Evolutionary conservation across 2,329 filamentous ascomycete species (phyloP).

Genomic region (Xylariaceae sp.): DNA sequence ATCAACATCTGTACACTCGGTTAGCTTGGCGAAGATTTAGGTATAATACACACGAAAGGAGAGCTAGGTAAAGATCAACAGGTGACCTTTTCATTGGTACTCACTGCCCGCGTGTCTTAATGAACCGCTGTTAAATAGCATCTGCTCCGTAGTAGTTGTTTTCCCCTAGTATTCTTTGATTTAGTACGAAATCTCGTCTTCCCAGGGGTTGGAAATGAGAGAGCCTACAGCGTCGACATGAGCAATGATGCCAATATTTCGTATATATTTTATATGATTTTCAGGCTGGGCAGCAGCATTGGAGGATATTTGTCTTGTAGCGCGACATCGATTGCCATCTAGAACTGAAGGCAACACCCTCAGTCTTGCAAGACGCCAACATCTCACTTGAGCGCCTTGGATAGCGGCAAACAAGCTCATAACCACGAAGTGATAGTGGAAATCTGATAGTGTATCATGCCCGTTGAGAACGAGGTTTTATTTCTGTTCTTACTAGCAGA

Average conservation of each 20-base stretch:
- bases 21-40: slow-evolving; percentile 16
- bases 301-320: slow-evolving; percentile 32
- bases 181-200: slow-evolving; percentile 1
- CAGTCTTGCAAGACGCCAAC: slow-evolving; percentile 30
- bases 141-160: slow-evolving; percentile 97
- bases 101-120: slow-evolving; percentile 80
- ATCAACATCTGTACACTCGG: slow-evolving; percentile 73
- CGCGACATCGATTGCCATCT: slow-evolving; percentile 8
- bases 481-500: not conserved
- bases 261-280: slow-evolving; percentile 65
- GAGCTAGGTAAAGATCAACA: not conserved
- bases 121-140: slow-evolving; percentile 95
- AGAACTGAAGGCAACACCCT: slow-evolving; percentile 24
- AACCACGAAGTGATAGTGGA: slow-evolving; percentile 11
- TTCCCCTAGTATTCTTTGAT: slow-evolving; percentile 67
- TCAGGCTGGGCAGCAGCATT: slow-evolving; percentile 40
- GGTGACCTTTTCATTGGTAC: slow-evolving; percentile 31
- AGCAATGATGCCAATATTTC: slow-evolving; percentile 98
- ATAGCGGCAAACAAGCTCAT: slow-evolving; percentile 39
- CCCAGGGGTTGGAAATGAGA: not conserved
- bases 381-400: slow-evolving; percentile 37
- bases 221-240: slow-evolving; percentile 85
- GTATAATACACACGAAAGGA: no score
- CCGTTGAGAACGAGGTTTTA: not conserved
- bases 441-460: slow-evolving; percentile 14